Conservation (phyloP, 768 basidiomycete species). For the Mrakia hoshinonis region DNA sequence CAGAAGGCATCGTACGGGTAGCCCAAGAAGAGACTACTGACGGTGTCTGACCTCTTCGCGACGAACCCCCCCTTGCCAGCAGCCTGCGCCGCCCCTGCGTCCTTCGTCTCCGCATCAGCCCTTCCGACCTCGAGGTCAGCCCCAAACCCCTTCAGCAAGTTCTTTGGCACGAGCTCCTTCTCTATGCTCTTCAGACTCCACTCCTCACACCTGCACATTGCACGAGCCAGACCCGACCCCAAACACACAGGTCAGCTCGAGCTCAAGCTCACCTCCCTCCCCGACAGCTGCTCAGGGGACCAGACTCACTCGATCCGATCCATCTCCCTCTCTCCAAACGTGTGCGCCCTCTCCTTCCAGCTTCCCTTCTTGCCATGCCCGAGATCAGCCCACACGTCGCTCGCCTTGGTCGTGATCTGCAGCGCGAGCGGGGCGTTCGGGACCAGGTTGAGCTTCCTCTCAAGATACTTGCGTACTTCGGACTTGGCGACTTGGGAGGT, state of each 20-base stretch:
- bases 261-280: not conserved
- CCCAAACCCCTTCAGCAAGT: not conserved
- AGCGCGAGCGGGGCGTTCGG: conserved; percentile 17
- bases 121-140: not conserved
- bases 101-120: too few species aligned
- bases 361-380: not conserved
- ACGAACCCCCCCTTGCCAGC: too few species aligned
- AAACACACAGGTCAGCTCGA: not conserved
- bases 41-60: too few species aligned
- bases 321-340: conserved; percentile 9
- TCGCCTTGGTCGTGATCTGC: conserved; percentile 15
- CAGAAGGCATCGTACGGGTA: too few species aligned
- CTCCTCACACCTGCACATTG: conserved; percentile 9
- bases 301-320: conserved; percentile 4
- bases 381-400: conserved; percentile 12
- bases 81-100: too few species aligned
- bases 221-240: not conserved
- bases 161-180: conserved; percentile 1
- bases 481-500: not conserved
- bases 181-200: conserved; percentile 22
- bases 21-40: too few species aligned
- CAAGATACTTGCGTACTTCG: not conserved
- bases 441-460: not conserved
- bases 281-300: not conserved
- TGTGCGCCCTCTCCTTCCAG: conserved; percentile 8